Percentiles rank a stretch among this genome's conserved stretches.
These are phyloP conservation scores for Hymenotorrendiella dingleyae DNA, from an alignment of 2,329 filamentous ascomycete genomes.

Conservation along the genomic window DNA sequence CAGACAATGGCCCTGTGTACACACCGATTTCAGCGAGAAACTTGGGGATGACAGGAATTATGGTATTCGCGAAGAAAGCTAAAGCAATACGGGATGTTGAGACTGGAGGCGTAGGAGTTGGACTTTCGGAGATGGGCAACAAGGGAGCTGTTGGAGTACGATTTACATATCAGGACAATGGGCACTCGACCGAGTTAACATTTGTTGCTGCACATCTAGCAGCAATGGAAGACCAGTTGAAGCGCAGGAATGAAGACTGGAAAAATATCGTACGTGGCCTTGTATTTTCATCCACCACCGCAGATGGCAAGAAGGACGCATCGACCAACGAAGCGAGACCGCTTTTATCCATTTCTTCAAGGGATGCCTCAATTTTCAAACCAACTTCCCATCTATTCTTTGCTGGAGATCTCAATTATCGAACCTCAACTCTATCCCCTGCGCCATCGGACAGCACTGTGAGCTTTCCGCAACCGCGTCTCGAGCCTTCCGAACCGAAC, in stretches of 20 bases:
- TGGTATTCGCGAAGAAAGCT: constrained; percentile 71
- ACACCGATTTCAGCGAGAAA: constrained; percentile 66
- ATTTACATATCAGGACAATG: constrained; percentile 47
- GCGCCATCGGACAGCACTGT: constrained; percentile 44
- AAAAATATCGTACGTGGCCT: constrained; percentile 72
- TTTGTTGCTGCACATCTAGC: constrained; percentile 87
- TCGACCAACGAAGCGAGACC: constrained; percentile 38
- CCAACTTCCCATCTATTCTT: constrained; percentile 75
- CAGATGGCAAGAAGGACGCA: constrained; percentile 12
- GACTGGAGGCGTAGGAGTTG: constrained; percentile 78
- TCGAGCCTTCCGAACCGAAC: constrained; percentile 43
- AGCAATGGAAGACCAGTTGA: constrained; percentile 74
- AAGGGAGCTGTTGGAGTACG: constrained; percentile 86
- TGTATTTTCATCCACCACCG: constrained; percentile 56
- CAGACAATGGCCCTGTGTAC: constrained; percentile 45
- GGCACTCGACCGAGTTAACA: constrained; percentile 58
- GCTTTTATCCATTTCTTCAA: constrained; percentile 35
- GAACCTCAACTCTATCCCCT: constrained; percentile 66
- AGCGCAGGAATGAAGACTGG: constrained; percentile 82
- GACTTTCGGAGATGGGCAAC: constrained; percentile 84
- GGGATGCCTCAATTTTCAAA: constrained; percentile 61
- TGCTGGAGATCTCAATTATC: constrained; percentile 91
- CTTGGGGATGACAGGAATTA: constrained; percentile 82
- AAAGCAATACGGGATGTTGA: constrained; percentile 59
- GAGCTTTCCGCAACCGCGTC: constrained; percentile 56